Evolutionary conservation across 257 asterid species (phyloP).

Genomic region (Leonotis leonurus): DNA sequence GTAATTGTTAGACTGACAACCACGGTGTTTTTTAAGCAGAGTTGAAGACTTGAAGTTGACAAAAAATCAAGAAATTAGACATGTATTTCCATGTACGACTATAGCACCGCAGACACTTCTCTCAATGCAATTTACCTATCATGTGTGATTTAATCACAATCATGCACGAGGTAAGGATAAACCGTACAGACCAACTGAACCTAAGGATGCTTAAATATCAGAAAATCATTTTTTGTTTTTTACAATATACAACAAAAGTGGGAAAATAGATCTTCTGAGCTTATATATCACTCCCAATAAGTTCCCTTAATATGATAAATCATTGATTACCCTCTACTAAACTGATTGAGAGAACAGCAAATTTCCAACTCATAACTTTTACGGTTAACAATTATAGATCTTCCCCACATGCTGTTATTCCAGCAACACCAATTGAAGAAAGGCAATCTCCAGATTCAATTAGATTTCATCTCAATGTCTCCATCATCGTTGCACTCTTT

Average conservation of each 20-base stretch:
- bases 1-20: too few relatives aligned
- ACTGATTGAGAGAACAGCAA: neutral
- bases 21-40: too few relatives aligned
- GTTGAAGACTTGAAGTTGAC: too few relatives aligned
- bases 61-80: too few relatives aligned
- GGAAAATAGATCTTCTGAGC: too few relatives aligned
- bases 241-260: neutral
- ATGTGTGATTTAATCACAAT: too few relatives aligned
- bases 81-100: too few relatives aligned
- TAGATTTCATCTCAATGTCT: slow-evolving; percentile 74
- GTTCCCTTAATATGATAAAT: neutral
- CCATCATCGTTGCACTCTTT: slow-evolving; percentile 32
- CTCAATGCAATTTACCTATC: too few relatives aligned
- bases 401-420: slow-evolving; percentile 1
- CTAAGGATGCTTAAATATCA: neutral
- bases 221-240: neutral
- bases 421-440: neutral
- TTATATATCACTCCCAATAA: too few relatives aligned
- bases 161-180: neutral
- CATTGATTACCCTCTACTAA: neutral
- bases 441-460: slow-evolving; percentile 26
- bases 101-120: too few relatives aligned
- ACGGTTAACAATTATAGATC: slow-evolving; percentile 20
- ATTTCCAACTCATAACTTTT: neutral
- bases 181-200: neutral